Evolutionary conservation across 1,139 yeast genomes (phyloP).

Genomic region (Saccharomyces uvarum): DNA sequence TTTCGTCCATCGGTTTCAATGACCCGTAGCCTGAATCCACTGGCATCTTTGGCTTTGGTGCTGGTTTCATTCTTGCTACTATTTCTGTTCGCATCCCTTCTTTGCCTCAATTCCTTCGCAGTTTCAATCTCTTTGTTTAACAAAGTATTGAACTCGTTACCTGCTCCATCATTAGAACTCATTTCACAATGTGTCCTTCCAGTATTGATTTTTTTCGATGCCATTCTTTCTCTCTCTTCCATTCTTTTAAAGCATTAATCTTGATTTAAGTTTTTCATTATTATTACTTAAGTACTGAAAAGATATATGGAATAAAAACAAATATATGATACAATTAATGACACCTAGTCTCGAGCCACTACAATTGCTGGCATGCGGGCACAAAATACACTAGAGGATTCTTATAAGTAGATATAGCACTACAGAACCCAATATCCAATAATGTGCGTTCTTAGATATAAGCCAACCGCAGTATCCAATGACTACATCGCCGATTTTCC

Average conservation of each 20-base stretch:
- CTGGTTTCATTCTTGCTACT: slow-evolving; percentile 13
- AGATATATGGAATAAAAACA: slow-evolving; percentile 3
- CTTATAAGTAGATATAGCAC: neutral
- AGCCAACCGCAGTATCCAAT: slow-evolving; percentile 20
- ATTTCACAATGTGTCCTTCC: neutral
- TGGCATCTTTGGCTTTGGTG: slow-evolving; percentile 23
- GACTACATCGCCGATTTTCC: slow-evolving; percentile 7
- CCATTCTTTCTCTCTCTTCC: neutral
- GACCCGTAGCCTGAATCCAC: slow-evolving; percentile 27
- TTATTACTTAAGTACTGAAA: neutral
- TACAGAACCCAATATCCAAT: slow-evolving; percentile 7
- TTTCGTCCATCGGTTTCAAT: slow-evolving; percentile 23
- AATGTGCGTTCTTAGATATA: slow-evolving; percentile 8
- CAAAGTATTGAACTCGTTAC: neutral
- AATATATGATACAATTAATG: neutral
- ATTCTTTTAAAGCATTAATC: neutral
- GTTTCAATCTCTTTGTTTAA: neutral
- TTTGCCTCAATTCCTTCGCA: slow-evolving; percentile 9
- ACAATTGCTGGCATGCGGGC: neutral
- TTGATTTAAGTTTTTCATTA: neutral
- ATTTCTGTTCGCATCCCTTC: slow-evolving; percentile 10
- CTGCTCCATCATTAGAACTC: neutral
- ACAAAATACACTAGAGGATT: neutral
- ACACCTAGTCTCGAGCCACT: neutral
- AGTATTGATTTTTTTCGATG: neutral